These are phyloP conservation scores for Corylus americana DNA, from an alignment of 306 rosid species.

Conservation along the genomic window DNA sequence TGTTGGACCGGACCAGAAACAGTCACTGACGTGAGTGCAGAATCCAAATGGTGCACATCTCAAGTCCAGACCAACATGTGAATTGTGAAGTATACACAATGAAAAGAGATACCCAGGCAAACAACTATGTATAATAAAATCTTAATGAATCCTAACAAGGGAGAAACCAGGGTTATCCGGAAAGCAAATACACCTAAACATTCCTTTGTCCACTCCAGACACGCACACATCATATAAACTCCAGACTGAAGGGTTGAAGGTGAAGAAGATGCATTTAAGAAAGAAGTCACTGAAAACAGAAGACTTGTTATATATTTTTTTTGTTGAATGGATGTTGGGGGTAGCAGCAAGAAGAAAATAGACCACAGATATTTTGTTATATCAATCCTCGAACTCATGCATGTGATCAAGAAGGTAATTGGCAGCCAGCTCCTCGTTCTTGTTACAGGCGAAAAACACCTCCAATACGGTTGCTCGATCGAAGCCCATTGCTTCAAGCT, in stretches of 20 bases:
- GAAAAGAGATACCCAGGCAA: not conserved
- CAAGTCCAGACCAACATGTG: not conserved
- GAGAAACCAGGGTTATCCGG: not conserved
- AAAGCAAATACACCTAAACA: not conserved
- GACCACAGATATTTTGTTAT: constrained; percentile 3
- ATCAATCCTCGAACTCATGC: constrained; percentile 81
- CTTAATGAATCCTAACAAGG: not conserved
- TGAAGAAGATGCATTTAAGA: constrained; percentile 15
- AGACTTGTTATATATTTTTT: constrained; percentile 6
- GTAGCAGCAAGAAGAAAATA: not conserved
- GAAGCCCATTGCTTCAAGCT: constrained; percentile 97
- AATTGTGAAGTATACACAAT: not conserved
- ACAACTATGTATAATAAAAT: not conserved
- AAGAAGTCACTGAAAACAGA: constrained; percentile 24
- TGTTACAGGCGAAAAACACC: constrained; percentile 89
- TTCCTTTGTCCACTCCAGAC: not conserved
- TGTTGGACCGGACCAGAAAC: not conserved
- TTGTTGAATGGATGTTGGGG: not conserved
- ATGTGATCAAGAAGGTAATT: constrained; percentile 90
- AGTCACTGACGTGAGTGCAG: not conserved
- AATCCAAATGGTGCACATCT: not conserved
- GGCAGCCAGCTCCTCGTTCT: constrained; percentile 90
- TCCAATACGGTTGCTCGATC: constrained; percentile 80
- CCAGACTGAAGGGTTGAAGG: constrained; percentile 10
- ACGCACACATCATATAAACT: not conserved